Conservation (phyloP, 371 early-diverging fungal genomes). For the Rhizopus sp. region DNA sequence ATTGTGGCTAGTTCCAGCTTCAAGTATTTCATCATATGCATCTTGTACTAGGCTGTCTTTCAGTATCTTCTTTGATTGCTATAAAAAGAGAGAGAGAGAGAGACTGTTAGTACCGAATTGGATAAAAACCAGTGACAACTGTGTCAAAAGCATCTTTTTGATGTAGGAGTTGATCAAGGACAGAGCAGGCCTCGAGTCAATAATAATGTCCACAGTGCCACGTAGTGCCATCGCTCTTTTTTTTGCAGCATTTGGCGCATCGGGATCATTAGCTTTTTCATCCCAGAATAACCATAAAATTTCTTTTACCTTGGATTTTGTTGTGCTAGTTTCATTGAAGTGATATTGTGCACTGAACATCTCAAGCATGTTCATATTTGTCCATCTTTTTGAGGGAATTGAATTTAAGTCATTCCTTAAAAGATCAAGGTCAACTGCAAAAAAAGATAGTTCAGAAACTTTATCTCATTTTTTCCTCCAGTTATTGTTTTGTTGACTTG, state of each 20-base stretch:
- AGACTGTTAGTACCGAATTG: slow-evolving; percentile 12
- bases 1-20: slow-evolving; percentile 18
- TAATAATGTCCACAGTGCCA: slow-evolving; percentile 11
- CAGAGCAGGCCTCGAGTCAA: slow-evolving; percentile 20
- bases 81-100: slow-evolving; percentile 13
- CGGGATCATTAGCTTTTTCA: slow-evolving; percentile 14
- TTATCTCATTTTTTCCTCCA: slow-evolving; percentile 17
- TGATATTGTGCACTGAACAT: slow-evolving; percentile 15
- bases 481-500: slow-evolving; percentile 15
- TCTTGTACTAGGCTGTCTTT: slow-evolving; percentile 18
- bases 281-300: slow-evolving; percentile 13
- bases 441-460: slow-evolving; percentile 18
- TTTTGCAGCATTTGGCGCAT: slow-evolving; percentile 13
- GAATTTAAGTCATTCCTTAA: slow-evolving; percentile 13
- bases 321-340: slow-evolving; percentile 17
- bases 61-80: slow-evolving; percentile 13
- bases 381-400: slow-evolving; percentile 12
- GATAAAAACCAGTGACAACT: slow-evolving; percentile 11
- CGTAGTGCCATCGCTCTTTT: slow-evolving; percentile 13
- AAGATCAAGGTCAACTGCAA: slow-evolving; percentile 19
- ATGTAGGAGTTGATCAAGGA: slow-evolving; percentile 16
- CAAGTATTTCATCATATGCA: slow-evolving; percentile 17
- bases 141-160: slow-evolving; percentile 9
- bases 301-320: slow-evolving; percentile 14
- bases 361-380: slow-evolving; percentile 17